phyloP scores from a whole-genome alignment of 1,139 yeast species.

The Yarrowia galli region DNA sequence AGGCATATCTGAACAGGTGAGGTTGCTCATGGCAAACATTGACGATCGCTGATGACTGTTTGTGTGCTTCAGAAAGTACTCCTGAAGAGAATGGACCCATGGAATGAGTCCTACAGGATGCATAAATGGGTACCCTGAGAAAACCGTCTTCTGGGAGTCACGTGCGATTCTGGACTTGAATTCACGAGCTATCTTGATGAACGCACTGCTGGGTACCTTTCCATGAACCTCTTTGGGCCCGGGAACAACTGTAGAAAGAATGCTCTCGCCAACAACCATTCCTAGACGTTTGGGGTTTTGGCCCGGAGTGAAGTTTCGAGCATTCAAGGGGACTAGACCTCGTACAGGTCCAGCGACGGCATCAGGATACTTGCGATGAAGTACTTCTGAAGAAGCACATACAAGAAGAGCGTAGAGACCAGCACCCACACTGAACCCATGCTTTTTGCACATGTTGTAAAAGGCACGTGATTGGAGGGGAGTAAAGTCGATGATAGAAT shows the following conservation, averaged over 20 bases:
- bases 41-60: conserved; percentile 1
- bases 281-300: not conserved
- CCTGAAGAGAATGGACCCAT: conserved; percentile 7
- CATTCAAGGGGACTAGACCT: conserved; percentile 18
- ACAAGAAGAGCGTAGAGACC: conserved; percentile 18
- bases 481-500: conserved; percentile 7
- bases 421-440: not conserved
- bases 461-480: conserved; percentile 7
- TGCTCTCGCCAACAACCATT: conserved; percentile 12
- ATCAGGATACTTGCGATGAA: conserved; percentile 15
- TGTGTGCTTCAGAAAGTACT: conserved; percentile 10
- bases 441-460: conserved; percentile 2
- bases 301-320: not conserved
- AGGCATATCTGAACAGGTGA: conserved; percentile 1
- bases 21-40: conserved; percentile 27
- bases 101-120: conserved; percentile 23
- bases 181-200: not conserved
- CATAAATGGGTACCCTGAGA: conserved; percentile 25
- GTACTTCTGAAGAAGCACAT: conserved; percentile 2
- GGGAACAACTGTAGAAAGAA: conserved; percentile 6
- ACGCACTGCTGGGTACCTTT: not conserved
- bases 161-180: not conserved
- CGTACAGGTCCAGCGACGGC: conserved; percentile 4
- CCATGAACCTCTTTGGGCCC: not conserved
- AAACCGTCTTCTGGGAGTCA: not conserved